Evolutionary conservation across 2,329 filamentous ascomycete genomes (phyloP).

Genomic region (Trichoderma atroviride): DNA sequence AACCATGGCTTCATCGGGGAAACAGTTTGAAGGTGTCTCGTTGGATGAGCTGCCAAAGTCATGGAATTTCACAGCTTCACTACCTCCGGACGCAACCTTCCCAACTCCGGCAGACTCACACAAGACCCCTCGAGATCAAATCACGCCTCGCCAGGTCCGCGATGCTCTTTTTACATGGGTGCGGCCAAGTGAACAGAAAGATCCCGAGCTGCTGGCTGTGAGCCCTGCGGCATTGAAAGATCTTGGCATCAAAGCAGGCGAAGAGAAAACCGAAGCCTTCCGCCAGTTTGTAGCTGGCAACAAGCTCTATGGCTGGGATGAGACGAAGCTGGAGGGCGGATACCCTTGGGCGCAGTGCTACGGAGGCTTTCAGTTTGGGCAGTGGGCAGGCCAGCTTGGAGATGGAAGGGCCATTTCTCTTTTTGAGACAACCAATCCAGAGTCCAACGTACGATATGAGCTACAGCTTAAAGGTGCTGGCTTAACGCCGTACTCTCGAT

Average conservation of each 20-base stretch:
- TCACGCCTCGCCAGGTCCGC: constrained; percentile 81
- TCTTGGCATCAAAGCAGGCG: constrained; percentile 71
- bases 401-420: constrained; percentile 93
- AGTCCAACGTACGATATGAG: constrained; percentile 76
- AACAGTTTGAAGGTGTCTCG: constrained; percentile 39
- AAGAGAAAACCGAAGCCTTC: constrained; percentile 74
- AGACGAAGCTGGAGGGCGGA: constrained; percentile 65
- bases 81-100: constrained; percentile 77
- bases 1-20: constrained; percentile 18
- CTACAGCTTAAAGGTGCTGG: constrained; percentile 94
- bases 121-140: constrained; percentile 72
- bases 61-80: constrained; percentile 64
- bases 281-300: constrained; percentile 79
- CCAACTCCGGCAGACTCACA: constrained; percentile 83
- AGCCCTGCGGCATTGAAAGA: constrained; percentile 78
- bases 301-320: constrained; percentile 76
- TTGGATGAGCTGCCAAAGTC: constrained; percentile 64
- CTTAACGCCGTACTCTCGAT: constrained; percentile 90
- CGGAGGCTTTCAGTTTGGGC: constrained; percentile 78
- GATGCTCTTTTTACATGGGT: constrained; percentile 89
- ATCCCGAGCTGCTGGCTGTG: constrained; percentile 78
- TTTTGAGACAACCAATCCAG: constrained; percentile 82
- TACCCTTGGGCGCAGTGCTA: constrained; percentile 99
- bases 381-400: constrained; percentile 94
- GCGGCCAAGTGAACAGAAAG: constrained; percentile 71